Conservation (phyloP, 139 green algal species). For the Chlorella sp. region DNA sequence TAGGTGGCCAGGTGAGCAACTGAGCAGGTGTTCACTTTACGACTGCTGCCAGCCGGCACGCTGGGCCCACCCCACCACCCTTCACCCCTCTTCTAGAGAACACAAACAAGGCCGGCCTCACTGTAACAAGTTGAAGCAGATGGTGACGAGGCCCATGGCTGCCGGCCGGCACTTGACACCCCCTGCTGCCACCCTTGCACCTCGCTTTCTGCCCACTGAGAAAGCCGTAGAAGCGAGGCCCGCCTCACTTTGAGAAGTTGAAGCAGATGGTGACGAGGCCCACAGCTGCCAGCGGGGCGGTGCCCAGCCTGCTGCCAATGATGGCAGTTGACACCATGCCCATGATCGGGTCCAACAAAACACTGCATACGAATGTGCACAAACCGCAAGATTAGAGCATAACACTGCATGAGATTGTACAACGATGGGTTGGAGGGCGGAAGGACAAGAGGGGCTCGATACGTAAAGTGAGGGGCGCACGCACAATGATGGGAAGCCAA, state of each 20-base stretch:
- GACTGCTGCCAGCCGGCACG: no score
- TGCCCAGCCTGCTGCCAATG: constrained; percentile 47
- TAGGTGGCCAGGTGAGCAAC: no score
- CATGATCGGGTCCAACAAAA: constrained; percentile 56
- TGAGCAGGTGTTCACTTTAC: no score
- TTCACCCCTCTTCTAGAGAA: no score
- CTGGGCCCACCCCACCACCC: no score
- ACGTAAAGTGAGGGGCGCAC: background rate
- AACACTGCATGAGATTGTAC: no score
- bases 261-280: constrained; percentile 40
- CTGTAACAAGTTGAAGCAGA: constrained; percentile 47
- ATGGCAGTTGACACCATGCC: constrained; percentile 46
- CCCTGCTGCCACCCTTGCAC: background rate
- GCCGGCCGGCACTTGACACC: background rate
- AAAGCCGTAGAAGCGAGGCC: background rate
- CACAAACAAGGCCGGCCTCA: background rate
- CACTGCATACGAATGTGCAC: no score
- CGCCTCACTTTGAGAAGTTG: constrained; percentile 43
- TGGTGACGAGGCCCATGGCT: background rate
- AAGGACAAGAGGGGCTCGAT: background rate
- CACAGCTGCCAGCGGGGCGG: constrained; percentile 42
- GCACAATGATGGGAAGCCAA: no score
- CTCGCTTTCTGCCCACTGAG: background rate
- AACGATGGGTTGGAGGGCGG: background rate
- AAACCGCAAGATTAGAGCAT: background rate